Percentiles rank a stretch among this genome's conserved stretches.
phyloP scores from a whole-genome alignment of 176 grass and related monocot genomes.

The Echinochloa phyllopogon region DNA sequence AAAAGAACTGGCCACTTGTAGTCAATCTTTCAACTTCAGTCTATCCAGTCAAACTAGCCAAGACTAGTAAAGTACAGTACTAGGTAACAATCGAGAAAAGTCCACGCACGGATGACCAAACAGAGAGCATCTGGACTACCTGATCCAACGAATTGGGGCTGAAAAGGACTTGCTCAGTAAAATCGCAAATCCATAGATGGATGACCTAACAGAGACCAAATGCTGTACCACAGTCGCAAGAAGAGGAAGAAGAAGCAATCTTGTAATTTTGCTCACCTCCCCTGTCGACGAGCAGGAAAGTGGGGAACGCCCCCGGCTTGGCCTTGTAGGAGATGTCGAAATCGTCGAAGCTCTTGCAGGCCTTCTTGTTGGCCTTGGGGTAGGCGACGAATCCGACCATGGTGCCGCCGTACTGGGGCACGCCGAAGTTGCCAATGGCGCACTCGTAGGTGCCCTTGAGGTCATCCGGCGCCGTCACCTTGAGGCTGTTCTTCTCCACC shows the following conservation, averaged over 20 bases:
- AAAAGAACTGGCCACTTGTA: not conserved
- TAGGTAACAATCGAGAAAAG: not conserved
- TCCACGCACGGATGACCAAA: not conserved
- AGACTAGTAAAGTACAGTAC: not conserved
- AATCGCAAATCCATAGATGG: not conserved
- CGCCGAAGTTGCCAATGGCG: slow-evolving; percentile 93
- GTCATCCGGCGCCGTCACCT: slow-evolving; percentile 68
- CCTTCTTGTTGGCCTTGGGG: slow-evolving; percentile 83
- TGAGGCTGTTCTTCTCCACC: slow-evolving; percentile 91
- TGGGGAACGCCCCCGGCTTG: slow-evolving; percentile 80
- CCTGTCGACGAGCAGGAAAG: slow-evolving; percentile 84
- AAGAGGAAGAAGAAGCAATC: not conserved
- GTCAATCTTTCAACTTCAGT: not conserved
- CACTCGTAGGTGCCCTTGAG: slow-evolving; percentile 85
- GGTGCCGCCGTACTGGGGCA: slow-evolving; percentile 91
- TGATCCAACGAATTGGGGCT: not conserved
- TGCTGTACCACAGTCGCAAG: too few relatives aligned
- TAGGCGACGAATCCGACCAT: slow-evolving; percentile 93
- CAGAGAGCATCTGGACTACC: not conserved
- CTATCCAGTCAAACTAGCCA: not conserved
- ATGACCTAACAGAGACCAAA: slow-evolving; percentile 18
- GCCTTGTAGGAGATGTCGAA: slow-evolving; percentile 87
- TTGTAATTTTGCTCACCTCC: slow-evolving; percentile 64
- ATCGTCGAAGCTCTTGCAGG: slow-evolving; percentile 78
- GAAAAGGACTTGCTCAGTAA: not conserved